phyloP scores from a whole-genome alignment of 352 stramenopile species.

The Phytophthora kernoviae region DNA sequence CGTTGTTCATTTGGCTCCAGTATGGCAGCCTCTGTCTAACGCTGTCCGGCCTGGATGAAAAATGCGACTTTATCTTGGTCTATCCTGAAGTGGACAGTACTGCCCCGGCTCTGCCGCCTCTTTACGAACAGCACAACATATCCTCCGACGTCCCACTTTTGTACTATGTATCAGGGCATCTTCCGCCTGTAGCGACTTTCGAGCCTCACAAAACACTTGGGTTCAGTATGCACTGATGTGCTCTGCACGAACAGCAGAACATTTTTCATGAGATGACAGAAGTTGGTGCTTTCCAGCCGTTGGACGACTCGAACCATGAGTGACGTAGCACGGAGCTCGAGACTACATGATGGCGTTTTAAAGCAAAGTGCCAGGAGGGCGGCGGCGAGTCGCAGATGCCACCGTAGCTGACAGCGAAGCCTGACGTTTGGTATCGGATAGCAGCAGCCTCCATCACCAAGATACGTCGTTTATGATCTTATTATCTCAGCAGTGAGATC shows the following conservation, averaged over 20 bases:
- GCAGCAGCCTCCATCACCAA: too few relatives aligned
- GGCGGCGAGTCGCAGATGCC: too few relatives aligned
- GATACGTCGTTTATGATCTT: too few relatives aligned
- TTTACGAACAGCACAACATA: slow-evolving; percentile 32
- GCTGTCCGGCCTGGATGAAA: not conserved
- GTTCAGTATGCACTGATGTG: slow-evolving; percentile 1
- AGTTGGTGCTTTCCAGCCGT: not conserved
- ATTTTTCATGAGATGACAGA: not conserved
- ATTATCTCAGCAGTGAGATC: too few relatives aligned
- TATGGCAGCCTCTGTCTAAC: not conserved
- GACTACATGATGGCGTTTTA: too few relatives aligned
- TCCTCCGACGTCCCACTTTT: slow-evolving; percentile 2
- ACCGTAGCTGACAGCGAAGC: too few relatives aligned
- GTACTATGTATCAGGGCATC: not conserved
- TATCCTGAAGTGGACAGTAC: slow-evolving; percentile 12
- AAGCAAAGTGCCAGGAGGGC: too few relatives aligned
- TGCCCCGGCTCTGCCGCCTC: slow-evolving; percentile 2
- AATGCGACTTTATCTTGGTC: slow-evolving; percentile 3
- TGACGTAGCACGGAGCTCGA: too few relatives aligned
- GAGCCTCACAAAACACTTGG: not conserved
- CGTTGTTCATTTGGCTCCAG: not conserved
- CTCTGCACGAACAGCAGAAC: slow-evolving; percentile 3
- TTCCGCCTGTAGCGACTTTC: not conserved
- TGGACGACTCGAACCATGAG: too few relatives aligned
- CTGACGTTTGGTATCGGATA: too few relatives aligned